Percentiles rank a stretch among this genome's conserved stretches.
These are phyloP conservation scores for Fusarium agapanthi DNA, from an alignment of 2,329 filamentous ascomycete genomes.

Conservation along the genomic window DNA sequence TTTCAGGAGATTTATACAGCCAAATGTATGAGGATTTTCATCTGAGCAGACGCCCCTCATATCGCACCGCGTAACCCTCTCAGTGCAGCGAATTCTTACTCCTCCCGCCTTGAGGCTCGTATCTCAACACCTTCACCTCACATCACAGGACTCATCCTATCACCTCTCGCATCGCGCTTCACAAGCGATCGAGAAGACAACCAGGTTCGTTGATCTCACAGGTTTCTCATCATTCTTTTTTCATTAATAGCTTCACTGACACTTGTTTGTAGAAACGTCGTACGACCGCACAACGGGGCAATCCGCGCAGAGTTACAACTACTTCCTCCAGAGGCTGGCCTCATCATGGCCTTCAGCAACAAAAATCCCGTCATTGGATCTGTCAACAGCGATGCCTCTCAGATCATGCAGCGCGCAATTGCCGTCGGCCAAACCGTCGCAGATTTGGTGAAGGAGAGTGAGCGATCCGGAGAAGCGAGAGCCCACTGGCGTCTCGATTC, in stretches of 20 bases:
- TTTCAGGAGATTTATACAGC: fast-evolving
- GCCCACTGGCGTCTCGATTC: too few relatives aligned
- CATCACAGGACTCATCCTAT: background rate
- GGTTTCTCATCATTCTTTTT: fast-evolving
- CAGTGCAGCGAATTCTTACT: fast-evolving
- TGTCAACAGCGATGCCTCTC: too few relatives aligned
- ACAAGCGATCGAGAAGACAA: background rate
- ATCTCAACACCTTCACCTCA: background rate
- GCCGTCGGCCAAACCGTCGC: too few relatives aligned
- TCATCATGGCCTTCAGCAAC: background rate
- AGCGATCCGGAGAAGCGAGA: too few relatives aligned
- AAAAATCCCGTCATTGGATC: too few relatives aligned
- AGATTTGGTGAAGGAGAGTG: too few relatives aligned
- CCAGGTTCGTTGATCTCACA: fast-evolving
- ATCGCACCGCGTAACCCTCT: fast-evolving
- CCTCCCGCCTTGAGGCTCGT: fast-evolving
- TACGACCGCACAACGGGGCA: background rate
- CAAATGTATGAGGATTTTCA: fast-evolving
- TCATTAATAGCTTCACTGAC: fast-evolving
- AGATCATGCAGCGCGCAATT: too few relatives aligned
- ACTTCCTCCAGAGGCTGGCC: fast-evolving
- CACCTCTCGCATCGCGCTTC: background rate
- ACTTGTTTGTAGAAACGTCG: fast-evolving
- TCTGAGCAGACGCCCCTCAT: background rate
- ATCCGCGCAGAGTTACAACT: fast-evolving